These are phyloP conservation scores for Pseudogymnoascus sp. DNA, from an alignment of 2,329 filamentous ascomycete genomes.

Conservation along the genomic window DNA sequence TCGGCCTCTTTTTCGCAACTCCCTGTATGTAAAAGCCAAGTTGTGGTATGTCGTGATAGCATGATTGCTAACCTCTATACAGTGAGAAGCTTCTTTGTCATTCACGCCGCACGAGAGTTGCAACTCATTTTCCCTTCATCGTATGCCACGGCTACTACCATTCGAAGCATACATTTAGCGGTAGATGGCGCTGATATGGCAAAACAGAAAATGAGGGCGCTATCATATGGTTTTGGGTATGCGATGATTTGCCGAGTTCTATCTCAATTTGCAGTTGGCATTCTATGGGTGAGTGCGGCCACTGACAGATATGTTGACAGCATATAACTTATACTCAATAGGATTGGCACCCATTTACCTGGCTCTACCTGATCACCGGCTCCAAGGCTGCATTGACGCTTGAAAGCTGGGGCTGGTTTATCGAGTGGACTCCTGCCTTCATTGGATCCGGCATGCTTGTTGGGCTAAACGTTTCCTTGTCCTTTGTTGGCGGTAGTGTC, in stretches of 20 bases:
- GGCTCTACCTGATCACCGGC: constrained; percentile 22
- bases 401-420: constrained; percentile 39
- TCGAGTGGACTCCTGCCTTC: constrained; percentile 28
- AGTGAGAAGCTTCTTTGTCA: constrained; percentile 40
- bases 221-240: constrained; percentile 32
- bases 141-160: constrained; percentile 39
- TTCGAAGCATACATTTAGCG: constrained; percentile 37
- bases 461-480: constrained; percentile 6
- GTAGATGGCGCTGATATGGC: constrained; percentile 35
- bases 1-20: constrained; percentile 33
- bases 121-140: constrained; percentile 38
- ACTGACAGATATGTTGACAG: neutral
- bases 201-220: constrained; percentile 35
- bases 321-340: neutral
- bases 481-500: constrained; percentile 1
- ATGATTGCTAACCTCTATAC: constrained; percentile 28
- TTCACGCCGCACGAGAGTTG: constrained; percentile 29
- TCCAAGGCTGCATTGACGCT: constrained; percentile 22
- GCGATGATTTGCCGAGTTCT: constrained; percentile 37
- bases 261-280: constrained; percentile 37
- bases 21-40: neutral
- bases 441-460: constrained; percentile 9
- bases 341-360: constrained; percentile 16
- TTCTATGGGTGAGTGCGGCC: constrained; percentile 33
- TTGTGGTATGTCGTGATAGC: neutral